Evolutionary conservation across 768 basidiomycete genomes (phyloP).

Genomic region (Candolleomyces efflorescens): DNA sequence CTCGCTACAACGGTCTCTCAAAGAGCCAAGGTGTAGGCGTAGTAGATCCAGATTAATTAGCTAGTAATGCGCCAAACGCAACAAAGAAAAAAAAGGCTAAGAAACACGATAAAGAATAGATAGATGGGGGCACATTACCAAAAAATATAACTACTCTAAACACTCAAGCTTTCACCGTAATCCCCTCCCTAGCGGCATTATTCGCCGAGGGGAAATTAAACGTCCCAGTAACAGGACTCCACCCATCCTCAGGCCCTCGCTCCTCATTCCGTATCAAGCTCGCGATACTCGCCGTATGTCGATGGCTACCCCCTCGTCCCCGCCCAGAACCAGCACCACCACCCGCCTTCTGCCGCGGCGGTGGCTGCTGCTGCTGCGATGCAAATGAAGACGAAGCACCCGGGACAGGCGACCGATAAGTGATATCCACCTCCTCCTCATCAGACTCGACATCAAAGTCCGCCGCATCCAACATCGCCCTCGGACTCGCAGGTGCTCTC

Average conservation of each 20-base stretch:
- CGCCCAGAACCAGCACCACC: constrained; percentile 14
- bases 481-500: constrained; percentile 17
- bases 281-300: constrained; percentile 82
- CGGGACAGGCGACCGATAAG: constrained; percentile 62
- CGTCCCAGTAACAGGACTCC: constrained; percentile 65
- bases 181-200: constrained; percentile 5
- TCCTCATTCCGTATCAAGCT: constrained; percentile 78
- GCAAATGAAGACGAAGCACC: constrained; percentile 20
- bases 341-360: constrained; percentile 14
- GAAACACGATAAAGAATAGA: too few relatives aligned
- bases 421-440: constrained; percentile 63
- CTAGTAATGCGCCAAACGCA: too few relatives aligned
- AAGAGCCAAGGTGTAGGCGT: too few relatives aligned
- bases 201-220: constrained; percentile 45
- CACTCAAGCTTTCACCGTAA: not conserved
- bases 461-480: constrained; percentile 35
- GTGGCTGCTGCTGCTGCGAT: constrained; percentile 21
- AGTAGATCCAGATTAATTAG: too few relatives aligned
- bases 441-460: constrained; percentile 64
- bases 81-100: too few relatives aligned
- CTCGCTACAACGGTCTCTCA: too few relatives aligned
- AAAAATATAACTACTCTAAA: not conserved
- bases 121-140: not conserved
- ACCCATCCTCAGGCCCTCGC: constrained; percentile 70
- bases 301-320: constrained; percentile 44